Evolutionary conservation across 441 rosid genomes (phyloP).

Genomic region (Theobroma grandiflorum): DNA sequence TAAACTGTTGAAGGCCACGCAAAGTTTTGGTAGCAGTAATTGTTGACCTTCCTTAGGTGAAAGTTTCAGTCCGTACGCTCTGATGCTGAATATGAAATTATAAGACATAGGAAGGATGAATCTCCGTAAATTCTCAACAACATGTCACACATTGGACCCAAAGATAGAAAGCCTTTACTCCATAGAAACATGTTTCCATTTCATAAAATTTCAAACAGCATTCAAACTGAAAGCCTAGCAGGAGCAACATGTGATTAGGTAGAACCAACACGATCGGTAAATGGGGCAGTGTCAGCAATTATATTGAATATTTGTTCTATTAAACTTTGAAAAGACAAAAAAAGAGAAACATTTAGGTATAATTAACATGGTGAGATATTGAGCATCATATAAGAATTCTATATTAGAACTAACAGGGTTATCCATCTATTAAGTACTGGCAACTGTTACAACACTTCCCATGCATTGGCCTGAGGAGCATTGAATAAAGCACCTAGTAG

Average conservation of each 20-base stretch:
- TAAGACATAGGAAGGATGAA: background rate
- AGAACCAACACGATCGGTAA: background rate
- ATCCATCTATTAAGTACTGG: background rate
- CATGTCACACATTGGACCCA: no score
- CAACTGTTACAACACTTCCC: background rate
- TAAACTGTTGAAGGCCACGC: no score
- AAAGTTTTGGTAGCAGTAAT: background rate
- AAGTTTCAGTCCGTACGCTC: background rate
- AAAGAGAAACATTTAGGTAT: background rate
- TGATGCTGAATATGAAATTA: background rate
- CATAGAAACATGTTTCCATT: background rate
- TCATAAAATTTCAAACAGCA: background rate
- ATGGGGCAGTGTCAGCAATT: background rate
- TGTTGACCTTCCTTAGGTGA: background rate
- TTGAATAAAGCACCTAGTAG: background rate
- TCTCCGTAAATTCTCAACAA: background rate
- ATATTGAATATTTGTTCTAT: background rate
- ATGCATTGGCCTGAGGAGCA: background rate
- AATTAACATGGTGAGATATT: background rate
- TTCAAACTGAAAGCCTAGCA: background rate
- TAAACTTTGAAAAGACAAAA: background rate
- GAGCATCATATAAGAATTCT: background rate
- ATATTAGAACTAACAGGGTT: background rate
- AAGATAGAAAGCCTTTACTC: no score
- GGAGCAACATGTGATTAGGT: background rate